Evolutionary conservation across 2,329 filamentous ascomycete species (phyloP).

Genomic region (Claviceps digitariae): DNA sequence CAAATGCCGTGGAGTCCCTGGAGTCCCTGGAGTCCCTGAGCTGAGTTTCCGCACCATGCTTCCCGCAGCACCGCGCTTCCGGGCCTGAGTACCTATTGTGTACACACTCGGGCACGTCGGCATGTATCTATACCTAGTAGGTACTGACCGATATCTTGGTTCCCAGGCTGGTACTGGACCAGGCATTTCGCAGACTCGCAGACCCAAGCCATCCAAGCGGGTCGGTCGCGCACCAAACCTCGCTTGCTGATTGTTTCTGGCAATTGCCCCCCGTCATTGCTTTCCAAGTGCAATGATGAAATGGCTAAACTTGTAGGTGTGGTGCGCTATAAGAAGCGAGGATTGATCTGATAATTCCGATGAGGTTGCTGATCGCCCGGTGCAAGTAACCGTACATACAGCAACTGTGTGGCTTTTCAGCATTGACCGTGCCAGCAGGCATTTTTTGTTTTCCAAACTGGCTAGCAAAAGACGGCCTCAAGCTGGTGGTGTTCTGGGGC

Average conservation of each 20-base stretch:
- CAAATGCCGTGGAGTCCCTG: background rate
- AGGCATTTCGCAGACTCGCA: no score
- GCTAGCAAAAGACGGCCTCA: background rate
- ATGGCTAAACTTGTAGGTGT: background rate
- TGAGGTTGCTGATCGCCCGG: no score
- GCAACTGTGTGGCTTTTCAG: background rate
- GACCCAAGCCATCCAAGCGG: no score
- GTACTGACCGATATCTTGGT: no score
- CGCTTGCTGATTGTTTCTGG: background rate
- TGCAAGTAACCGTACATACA: background rate
- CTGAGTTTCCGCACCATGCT: conserved; percentile 1
- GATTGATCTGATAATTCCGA: background rate
- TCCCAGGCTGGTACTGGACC: no score
- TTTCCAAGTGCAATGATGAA: background rate
- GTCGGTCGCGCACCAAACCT: no score
- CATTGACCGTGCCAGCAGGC: background rate
- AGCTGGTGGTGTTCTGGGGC: no score
- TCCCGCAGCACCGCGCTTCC: conserved; percentile 1
- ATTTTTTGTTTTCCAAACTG: background rate
- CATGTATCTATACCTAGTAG: no score
- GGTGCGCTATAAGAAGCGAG: background rate
- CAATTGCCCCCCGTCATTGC: background rate
- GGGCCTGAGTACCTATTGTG: background rate
- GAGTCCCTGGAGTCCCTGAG: background rate
- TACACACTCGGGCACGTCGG: background rate